Conservation (phyloP, 495 filamentous ascomycete species). For the Astrothelium macrocarpum region DNA sequence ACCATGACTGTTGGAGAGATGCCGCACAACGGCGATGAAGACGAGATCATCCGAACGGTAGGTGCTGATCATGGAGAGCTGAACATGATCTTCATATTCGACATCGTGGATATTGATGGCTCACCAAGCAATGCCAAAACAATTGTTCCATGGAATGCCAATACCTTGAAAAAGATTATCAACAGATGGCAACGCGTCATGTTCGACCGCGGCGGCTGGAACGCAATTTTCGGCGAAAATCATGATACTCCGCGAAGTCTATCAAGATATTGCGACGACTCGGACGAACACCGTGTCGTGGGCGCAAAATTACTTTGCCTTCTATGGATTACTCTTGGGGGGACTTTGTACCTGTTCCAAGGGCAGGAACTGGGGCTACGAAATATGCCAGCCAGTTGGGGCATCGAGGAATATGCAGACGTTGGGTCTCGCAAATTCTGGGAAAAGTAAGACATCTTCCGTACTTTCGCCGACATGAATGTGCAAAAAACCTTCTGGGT, state of each 20-base stretch:
- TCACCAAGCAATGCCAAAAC: constrained; percentile 8
- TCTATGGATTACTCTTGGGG: constrained; percentile 19
- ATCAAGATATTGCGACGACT: constrained; percentile 23
- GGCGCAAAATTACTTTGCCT: constrained; percentile 27
- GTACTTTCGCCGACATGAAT: not conserved
- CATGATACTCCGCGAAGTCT: constrained; percentile 27
- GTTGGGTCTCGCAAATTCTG: constrained; percentile 24
- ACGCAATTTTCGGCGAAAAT: constrained; percentile 24
- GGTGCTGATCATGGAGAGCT: constrained; percentile 18
- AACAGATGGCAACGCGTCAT: constrained; percentile 13
- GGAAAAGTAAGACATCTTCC: constrained; percentile 7
- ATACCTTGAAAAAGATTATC: constrained; percentile 14
- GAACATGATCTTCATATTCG: constrained; percentile 33
- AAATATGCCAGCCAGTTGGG: constrained; percentile 27
- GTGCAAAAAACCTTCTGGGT: constrained; percentile 5
- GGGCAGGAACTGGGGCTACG: constrained; percentile 33
- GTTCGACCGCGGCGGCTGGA: constrained; percentile 24
- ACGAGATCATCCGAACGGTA: constrained; percentile 20
- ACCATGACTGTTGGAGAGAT: constrained; percentile 24
- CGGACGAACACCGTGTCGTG: constrained; percentile 18
- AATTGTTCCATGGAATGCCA: not conserved
- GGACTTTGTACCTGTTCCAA: constrained; percentile 32
- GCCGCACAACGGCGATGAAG: constrained; percentile 19
- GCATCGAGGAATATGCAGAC: constrained; percentile 29
- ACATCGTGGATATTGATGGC: constrained; percentile 23